Evolutionary conservation across 768 basidiomycete species (phyloP).

Genomic region (Pisolithus albus): DNA sequence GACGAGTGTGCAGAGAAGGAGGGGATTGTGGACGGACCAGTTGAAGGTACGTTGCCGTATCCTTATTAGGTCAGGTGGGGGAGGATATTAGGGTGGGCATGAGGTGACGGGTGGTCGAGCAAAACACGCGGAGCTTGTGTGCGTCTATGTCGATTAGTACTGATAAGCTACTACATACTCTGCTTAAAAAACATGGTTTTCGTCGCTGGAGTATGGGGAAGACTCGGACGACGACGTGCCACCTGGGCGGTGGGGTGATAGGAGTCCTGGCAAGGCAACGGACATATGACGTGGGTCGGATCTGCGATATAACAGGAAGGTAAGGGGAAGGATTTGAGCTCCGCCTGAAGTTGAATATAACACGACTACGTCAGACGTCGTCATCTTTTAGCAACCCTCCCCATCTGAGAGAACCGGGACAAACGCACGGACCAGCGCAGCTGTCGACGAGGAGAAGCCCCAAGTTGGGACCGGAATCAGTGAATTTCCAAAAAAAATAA

Average conservation of each 20-base stretch:
- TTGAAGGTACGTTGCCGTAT: conserved; percentile 1
- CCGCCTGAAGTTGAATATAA: conserved; percentile 38
- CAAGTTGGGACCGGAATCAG: not conserved
- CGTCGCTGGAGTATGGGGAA: not conserved
- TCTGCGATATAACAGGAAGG: conserved; percentile 24
- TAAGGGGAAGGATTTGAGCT: conserved; percentile 25
- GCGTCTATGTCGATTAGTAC: no score
- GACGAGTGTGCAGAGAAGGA: conserved; percentile 11
- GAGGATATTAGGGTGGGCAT: conserved; percentile 4
- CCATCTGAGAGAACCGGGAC: conserved; percentile 17
- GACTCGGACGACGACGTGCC: not conserved
- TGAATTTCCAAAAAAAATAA: not conserved
- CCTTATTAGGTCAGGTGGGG: conserved; percentile 8
- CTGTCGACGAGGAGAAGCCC: conserved; percentile 6
- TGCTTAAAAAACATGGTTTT: no score
- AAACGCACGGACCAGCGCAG: conserved; percentile 27
- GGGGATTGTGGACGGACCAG: not conserved
- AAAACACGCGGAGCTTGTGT: no score
- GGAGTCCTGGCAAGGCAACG: conserved; percentile 15
- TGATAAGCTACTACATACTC: no score
- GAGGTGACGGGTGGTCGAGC: not conserved
- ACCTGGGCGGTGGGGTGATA: not conserved
- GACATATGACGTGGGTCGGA: conserved; percentile 27
- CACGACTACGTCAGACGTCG: conserved; percentile 40
- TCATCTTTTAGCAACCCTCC: conserved; percentile 31